Evolutionary conservation across 192 early-diverging fungal species (phyloP), one percentile per base, ranked within the genome.

Genomic region (Geosiphon pyriformis): DNA sequence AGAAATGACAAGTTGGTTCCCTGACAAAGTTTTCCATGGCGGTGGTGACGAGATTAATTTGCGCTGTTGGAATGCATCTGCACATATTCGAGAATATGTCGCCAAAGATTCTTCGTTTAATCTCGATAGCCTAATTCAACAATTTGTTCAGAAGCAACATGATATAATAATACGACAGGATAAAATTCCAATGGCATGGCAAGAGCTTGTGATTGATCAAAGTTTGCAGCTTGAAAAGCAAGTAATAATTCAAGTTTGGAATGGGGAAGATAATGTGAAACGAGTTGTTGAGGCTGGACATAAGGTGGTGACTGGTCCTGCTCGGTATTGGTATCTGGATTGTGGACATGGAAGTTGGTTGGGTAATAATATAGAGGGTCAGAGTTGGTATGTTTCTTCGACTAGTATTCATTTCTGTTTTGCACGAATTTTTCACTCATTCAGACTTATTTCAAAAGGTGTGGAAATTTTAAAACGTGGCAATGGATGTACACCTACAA

Each of bases 31-130:
- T 52, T 80, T 88, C 66, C 91, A 96, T 67, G 73, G 87, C 49
- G 93, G 93, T 52, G 82, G 80, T 31, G 91, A 93, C 73, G 90
- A 93, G 60, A 82, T 89, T 37, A 87, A 87, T 35, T 71, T 75
- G 56, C 83, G 85, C 34, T 93, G 91, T 72, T 88, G 84, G 84
- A 75, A 78, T 31, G 68, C 69, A 17, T 77, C 81, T 10, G 73
- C 73, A 0, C 74, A 78, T 7, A 29, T 74, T 1, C 10, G 30
- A 0, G 59, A 73, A 1, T 72, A 72, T 49, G 74, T 81, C 68
- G 50, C 58, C 46, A 2, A 59, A 52, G 25, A 65, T 27, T 46
- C 59, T 27, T 35, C 67, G 10, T 12, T 67, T 50, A 62, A 58
- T 7, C 76, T 61, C 49, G 58, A 71, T 33, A 30, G 53, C 2